A percentile compares a stretch with the other conserved stretches of the same genome.
Evolutionary conservation across 2,329 filamentous ascomycete species (phyloP).

Genomic region (Clathrospora elynae): DNA sequence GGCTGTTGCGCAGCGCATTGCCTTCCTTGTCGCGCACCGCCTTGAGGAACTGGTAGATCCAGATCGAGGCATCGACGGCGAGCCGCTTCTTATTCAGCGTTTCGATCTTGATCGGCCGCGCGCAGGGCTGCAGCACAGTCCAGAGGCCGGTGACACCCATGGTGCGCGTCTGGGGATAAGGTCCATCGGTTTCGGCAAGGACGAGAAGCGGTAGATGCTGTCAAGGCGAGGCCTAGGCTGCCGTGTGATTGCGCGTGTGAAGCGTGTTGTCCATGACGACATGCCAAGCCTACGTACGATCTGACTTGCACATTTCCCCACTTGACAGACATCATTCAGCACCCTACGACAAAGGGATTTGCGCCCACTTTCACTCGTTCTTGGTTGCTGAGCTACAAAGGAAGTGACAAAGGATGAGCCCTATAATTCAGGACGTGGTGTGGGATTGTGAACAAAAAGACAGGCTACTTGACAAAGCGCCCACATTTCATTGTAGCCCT

Average conservation of each 20-base stretch:
- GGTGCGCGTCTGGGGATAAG: conserved; percentile 13
- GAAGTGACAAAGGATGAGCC: too few relatives aligned
- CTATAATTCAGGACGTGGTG: too few relatives aligned
- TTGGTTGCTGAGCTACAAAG: too few relatives aligned
- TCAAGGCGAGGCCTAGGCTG: conserved; percentile 7
- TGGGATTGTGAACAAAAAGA: too few relatives aligned
- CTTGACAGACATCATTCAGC: too few relatives aligned
- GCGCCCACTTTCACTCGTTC: too few relatives aligned
- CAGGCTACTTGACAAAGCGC: too few relatives aligned
- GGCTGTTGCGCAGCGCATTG: conserved; percentile 92
- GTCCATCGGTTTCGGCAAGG: conserved; percentile 21
- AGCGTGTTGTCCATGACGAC: conserved; percentile 25
- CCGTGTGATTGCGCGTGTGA: conserved; percentile 28
- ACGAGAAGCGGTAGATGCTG: not conserved
- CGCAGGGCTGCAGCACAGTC: conserved; percentile 94
- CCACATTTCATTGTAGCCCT: too few relatives aligned
- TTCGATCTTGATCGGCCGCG: conserved; percentile 92
- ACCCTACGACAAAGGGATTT: too few relatives aligned
- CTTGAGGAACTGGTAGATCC: conserved; percentile 99
- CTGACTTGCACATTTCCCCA: not conserved
- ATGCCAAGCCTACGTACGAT: conserved; percentile 14
- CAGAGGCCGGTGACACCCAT: conserved; percentile 99
- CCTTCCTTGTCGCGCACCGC: conserved; percentile 98
- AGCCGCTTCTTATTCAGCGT: conserved; percentile 95
- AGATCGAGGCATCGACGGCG: conserved; percentile 96